Evolutionary conservation across 148 eudicot genomes (phyloP).

Genomic region (Rheum nobile): DNA sequence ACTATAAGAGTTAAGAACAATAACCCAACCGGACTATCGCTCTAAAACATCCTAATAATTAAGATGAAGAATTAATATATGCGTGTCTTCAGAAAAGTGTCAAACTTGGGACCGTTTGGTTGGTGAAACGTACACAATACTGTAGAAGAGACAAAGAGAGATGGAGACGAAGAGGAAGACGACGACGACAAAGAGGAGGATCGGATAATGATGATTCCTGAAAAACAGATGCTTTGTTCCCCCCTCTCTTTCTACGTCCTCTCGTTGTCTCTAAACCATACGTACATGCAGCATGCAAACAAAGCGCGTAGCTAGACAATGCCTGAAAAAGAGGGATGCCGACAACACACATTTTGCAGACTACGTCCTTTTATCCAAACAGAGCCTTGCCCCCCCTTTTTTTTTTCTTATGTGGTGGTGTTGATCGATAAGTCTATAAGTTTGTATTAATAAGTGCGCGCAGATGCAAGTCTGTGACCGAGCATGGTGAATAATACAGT

Average conservation of each 20-base stretch:
- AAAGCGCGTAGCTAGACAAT: background rate
- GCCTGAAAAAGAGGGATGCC: background rate
- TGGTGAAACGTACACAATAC: background rate
- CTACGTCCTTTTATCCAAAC: background rate
- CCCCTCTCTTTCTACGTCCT: background rate
- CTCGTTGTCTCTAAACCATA: background rate
- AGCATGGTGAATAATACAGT: background rate
- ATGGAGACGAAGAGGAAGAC: background rate
- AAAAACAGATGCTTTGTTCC: background rate
- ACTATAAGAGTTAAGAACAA: too few relatives aligned
- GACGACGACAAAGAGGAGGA: background rate
- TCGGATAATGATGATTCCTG: background rate
- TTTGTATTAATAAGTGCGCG: too few relatives aligned
- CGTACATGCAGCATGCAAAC: background rate
- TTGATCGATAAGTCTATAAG: too few relatives aligned
- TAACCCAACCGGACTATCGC: too few relatives aligned
- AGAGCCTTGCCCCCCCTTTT: background rate
- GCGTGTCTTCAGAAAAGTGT: too few relatives aligned
- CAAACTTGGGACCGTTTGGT: background rate
- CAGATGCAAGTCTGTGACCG: too few relatives aligned
- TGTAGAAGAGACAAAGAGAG: background rate
- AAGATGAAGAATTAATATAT: too few relatives aligned
- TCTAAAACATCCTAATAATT: too few relatives aligned
- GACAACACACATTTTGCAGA: background rate
- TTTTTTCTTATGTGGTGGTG: background rate